A percentile compares a stretch with the other conserved stretches of the same genome.
These are phyloP conservation scores for Acanthamoeba culbertsoni DNA, from an alignment of 208 protist genomes.

Conservation along the genomic window DNA sequence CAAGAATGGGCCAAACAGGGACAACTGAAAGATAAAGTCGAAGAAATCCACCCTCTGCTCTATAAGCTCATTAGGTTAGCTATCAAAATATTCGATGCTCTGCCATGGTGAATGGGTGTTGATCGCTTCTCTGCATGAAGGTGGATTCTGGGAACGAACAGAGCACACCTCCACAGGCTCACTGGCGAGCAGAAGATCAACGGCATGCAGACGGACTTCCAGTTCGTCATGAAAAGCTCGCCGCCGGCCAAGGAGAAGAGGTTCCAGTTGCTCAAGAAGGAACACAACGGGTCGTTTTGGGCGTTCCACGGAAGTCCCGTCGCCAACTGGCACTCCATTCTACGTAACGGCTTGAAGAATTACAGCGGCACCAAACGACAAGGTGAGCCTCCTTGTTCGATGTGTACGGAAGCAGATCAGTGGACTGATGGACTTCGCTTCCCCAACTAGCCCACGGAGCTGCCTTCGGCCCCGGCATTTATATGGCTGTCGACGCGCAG, in stretches of 20 bases:
- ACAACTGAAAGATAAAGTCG: neutral
- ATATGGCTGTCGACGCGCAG: neutral
- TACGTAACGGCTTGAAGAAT: slow-evolving; percentile 68
- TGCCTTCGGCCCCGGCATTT: neutral
- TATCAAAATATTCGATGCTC: neutral
- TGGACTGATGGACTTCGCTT: neutral
- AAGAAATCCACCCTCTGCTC: neutral
- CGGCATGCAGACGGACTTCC: neutral
- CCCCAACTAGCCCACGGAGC: neutral
- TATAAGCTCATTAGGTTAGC: neutral
- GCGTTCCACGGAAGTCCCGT: slow-evolving; percentile 72
- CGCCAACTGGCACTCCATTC: neutral
- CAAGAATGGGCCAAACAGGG: neutral
- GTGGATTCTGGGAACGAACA: slow-evolving; percentile 11
- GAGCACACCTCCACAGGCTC: neutral
- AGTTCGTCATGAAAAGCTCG: neutral
- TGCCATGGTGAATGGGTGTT: neutral
- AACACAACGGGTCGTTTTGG: slow-evolving; percentile 64
- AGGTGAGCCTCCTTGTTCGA: neutral
- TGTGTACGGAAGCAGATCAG: neutral
- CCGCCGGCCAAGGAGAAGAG: neutral
- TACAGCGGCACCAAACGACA: neutral
- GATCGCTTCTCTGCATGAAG: neutral
- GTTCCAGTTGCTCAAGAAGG: neutral
- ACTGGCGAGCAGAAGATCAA: neutral